phyloP scores from a whole-genome alignment of 2,329 filamentous ascomycete species.

The Dactylonectria estremocensis region DNA sequence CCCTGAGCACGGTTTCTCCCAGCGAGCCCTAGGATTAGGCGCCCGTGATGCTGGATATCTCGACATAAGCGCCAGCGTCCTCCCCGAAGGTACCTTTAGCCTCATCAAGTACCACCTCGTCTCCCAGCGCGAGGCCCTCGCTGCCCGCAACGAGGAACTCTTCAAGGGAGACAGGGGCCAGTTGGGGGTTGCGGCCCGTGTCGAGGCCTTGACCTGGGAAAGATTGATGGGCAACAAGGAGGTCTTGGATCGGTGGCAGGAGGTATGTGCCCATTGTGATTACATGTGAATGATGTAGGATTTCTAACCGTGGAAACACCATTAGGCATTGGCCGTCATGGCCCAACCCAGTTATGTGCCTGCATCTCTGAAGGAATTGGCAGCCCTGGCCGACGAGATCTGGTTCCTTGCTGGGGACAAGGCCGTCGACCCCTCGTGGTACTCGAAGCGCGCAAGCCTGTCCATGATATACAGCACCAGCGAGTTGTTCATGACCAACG shows the following conservation, averaged over 20 bases:
- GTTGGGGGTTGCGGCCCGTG: conserved; percentile 72
- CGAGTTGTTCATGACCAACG: conserved; percentile 96
- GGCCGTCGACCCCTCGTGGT: conserved; percentile 90
- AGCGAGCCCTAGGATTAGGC: conserved; percentile 80
- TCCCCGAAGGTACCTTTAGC: conserved; percentile 85
- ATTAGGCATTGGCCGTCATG: conserved; percentile 90
- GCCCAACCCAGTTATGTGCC: conserved; percentile 86
- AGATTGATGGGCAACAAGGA: conserved; percentile 81
- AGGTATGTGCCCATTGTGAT: conserved; percentile 68
- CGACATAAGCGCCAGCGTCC: conserved; percentile 86
- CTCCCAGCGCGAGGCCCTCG: conserved; percentile 75
- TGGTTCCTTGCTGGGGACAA: conserved; percentile 88
- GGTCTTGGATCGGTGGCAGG: conserved; percentile 86
- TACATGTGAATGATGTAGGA: conserved; percentile 2
- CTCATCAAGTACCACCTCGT: conserved; percentile 85
- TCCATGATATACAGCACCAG: conserved; percentile 77
- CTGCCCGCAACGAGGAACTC: conserved; percentile 55
- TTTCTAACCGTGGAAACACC: conserved; percentile 29
- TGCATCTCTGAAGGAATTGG: conserved; percentile 83
- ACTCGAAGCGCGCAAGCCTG: conserved; percentile 73
- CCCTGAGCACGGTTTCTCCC: conserved; percentile 86
- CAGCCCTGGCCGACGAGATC: conserved; percentile 90
- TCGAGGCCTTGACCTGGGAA: conserved; percentile 82
- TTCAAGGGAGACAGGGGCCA: conserved; percentile 55
- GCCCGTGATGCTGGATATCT: conserved; percentile 89